Evolutionary conservation across 129 eudicot genomes (phyloP).

Genomic region (Oenanthe sinensis): DNA sequence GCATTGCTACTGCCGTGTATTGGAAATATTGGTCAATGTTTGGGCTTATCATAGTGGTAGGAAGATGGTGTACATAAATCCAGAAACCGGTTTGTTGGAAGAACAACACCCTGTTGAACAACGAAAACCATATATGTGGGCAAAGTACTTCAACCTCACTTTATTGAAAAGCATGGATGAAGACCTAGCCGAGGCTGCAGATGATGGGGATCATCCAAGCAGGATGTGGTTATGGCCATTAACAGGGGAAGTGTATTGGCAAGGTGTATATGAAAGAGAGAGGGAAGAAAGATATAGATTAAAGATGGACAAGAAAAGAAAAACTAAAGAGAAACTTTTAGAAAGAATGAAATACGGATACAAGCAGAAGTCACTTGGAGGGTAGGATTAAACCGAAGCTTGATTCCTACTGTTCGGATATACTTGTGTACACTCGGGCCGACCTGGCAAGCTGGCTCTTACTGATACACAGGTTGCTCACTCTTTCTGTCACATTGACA

Average conservation of each 20-base stretch:
- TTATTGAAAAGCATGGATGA: conserved; percentile 86
- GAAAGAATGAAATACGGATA: conserved; percentile 71
- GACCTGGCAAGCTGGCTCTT: conserved; percentile 10
- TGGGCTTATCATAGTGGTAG: conserved; percentile 97
- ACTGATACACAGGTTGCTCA: conserved; percentile 16
- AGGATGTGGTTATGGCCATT: conserved; percentile 88
- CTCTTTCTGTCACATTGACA: neutral
- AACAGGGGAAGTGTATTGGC: conserved; percentile 96
- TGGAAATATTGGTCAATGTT: conserved; percentile 78
- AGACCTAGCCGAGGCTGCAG: conserved; percentile 98
- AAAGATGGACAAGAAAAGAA: conserved; percentile 95
- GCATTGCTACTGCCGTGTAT: conserved; percentile 81
- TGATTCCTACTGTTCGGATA: conserved; percentile 5
- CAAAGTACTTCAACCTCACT: conserved; percentile 61
- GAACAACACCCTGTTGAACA: conserved; percentile 79
- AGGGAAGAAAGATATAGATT: conserved; percentile 84
- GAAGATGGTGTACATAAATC: conserved; percentile 73
- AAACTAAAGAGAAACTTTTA: conserved; percentile 65
- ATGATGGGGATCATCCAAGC: conserved; percentile 66
- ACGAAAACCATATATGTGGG: conserved; percentile 76
- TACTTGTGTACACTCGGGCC: conserved; percentile 13
- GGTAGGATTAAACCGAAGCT: conserved; percentile 24
- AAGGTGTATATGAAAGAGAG: conserved; percentile 82
- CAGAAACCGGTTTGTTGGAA: conserved; percentile 58
- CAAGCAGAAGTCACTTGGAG: conserved; percentile 73